Base-by-base conservation (phyloP, 1,284 basidiomycete genomes). In the Malassezia psittaci region DNA sequence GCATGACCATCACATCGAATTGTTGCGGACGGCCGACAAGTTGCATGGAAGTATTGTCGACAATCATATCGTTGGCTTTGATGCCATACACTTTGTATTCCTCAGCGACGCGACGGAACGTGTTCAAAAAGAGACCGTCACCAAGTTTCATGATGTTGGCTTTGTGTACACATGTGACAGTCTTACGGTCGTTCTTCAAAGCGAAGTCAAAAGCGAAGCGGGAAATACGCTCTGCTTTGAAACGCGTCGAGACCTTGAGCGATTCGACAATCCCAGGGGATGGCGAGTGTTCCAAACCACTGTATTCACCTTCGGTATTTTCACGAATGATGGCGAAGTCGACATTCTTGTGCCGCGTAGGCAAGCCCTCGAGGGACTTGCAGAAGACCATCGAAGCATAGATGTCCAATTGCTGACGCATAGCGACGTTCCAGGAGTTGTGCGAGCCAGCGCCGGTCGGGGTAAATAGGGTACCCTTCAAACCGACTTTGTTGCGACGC, bases 61-160 rank as follows among this genome's bases (percentile, higher is more conserved):
- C 90, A 64, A 99, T 99, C 93, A 99, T 98, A 78, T 93, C 87
- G 75, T 94, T 93, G 75, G 82, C 88, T 72, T 84, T 82, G 75
- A 99, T 91, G 52, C 94, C 94, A 54, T 86, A 82, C 60, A 84
- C 85, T 79, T 85, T 88, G 83, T 98, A 99, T 74, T 81, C 80
- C 78, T 98, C 88, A 37, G 91, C 94, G 58, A 99, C 83, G 61
- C 83, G 82, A 69, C 90, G 87, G 85, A 96, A 99, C 32, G 93
- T 96, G 79, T 93, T 94, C 70, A 99, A 83, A 85, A 98, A 99
- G 47, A 99, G 84, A 79, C 94, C 94, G 75, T 98, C 94, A 77
- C 91, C 93, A 69, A 98, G 85, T 79, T 98, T 98, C 94, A 98
- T 98, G 81, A 99, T 98, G 82, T 98, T 98, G 74, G 94, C 94